A percentile compares a stretch with the other conserved stretches of the same genome.
phyloP scores from a whole-genome alignment of 139 green algal genomes.

The Chlorella vulgaris region DNA sequence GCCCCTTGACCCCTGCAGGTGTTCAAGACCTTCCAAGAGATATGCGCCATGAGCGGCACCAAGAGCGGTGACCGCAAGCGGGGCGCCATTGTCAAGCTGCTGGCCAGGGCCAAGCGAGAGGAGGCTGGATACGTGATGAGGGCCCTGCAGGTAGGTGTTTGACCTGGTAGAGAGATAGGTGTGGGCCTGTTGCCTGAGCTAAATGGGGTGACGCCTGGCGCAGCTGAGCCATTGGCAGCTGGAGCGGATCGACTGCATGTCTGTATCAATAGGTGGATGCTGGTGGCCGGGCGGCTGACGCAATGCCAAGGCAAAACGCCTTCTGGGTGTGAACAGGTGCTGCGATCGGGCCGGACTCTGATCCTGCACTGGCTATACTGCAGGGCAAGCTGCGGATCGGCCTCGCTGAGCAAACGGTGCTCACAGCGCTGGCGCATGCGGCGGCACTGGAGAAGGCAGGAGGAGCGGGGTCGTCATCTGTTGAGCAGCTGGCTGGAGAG shows the following conservation, averaged over 20 bases:
- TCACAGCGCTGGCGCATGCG: conserved; percentile 90
- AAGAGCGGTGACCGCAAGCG: conserved; percentile 79
- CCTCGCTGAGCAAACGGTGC: conserved; percentile 93
- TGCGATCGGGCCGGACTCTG: too few relatives aligned
- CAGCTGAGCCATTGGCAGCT: too few relatives aligned
- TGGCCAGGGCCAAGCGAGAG: conserved; percentile 75
- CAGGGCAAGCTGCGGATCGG: conserved; percentile 98
- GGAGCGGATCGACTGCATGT: too few relatives aligned
- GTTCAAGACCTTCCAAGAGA: conserved; percentile 75
- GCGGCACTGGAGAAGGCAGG: conserved; percentile 60
- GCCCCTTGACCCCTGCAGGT: too few relatives aligned
- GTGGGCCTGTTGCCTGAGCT: too few relatives aligned
- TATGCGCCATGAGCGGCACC: conserved; percentile 64
- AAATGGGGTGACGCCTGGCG: too few relatives aligned
- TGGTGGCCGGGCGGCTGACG: too few relatives aligned
- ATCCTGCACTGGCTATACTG: too few relatives aligned
- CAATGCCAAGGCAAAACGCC: too few relatives aligned
- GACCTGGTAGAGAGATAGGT: background rate
- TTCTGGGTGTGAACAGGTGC: too few relatives aligned
- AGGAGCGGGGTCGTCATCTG: background rate
- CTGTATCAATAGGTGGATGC: too few relatives aligned
- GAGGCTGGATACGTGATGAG: conserved; percentile 93
- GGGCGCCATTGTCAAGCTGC: conserved; percentile 85
- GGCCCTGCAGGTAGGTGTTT: conserved; percentile 67
- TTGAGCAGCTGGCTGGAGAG: conserved; percentile 41